A percentile compares a stretch with the other conserved stretches of the same genome.
These are phyloP conservation scores for Thelonectria blattea DNA, from an alignment of 2,329 filamentous ascomycete genomes.

Conservation along the genomic window DNA sequence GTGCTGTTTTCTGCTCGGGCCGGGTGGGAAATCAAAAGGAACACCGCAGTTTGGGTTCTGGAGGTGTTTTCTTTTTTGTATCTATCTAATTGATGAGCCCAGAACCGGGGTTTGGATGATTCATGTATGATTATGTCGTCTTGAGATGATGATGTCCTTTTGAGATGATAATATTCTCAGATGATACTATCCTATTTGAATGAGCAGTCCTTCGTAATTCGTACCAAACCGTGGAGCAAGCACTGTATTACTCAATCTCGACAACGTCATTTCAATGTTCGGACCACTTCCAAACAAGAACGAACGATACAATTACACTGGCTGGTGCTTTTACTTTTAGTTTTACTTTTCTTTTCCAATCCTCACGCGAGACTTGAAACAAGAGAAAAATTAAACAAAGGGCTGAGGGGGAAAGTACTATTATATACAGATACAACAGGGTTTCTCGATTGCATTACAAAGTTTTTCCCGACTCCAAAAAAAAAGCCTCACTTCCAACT, in stretches of 20 bases:
- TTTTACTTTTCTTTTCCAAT: constrained; percentile 8
- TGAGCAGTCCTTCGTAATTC: too few relatives aligned
- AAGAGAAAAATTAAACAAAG: constrained; percentile 8
- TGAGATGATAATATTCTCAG: neutral
- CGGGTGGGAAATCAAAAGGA: constrained; percentile 1
- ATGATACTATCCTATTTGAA: neutral
- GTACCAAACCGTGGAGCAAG: neutral
- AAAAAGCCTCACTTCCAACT: constrained; percentile 31
- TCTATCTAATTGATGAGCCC: constrained; percentile 19
- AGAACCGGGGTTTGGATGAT: constrained; percentile 13
- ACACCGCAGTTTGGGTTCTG: constrained; percentile 14
- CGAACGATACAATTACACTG: constrained; percentile 5
- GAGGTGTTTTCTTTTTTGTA: constrained; percentile 7
- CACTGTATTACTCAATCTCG: neutral
- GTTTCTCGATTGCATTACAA: constrained; percentile 37
- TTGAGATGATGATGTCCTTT: neutral
- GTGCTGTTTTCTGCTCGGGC: constrained; percentile 16
- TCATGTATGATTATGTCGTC: constrained; percentile 11
- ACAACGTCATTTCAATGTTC: neutral
- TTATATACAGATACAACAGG: constrained; percentile 41
- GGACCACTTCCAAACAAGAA: constrained; percentile 1
- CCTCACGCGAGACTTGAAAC: neutral
- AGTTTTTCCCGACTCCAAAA: constrained; percentile 34
- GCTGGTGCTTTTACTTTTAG: neutral
- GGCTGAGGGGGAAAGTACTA: constrained; percentile 37